Conservation (phyloP, 495 filamentous ascomycete genomes). For the Penicillium steckii region DNA sequence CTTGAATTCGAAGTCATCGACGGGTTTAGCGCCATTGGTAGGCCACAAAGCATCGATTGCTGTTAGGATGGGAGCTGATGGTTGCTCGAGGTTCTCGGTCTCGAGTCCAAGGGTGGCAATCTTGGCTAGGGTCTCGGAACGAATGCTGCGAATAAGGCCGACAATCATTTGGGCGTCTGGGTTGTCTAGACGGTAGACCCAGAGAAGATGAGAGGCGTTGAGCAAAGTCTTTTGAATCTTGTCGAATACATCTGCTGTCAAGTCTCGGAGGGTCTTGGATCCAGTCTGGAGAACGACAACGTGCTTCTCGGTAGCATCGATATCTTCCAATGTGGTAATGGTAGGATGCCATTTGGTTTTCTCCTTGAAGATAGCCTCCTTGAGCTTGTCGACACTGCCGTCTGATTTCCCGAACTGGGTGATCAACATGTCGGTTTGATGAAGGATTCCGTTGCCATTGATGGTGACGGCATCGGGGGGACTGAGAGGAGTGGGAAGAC, state of each 20-base stretch:
- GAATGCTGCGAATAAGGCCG: slow-evolving; percentile 51
- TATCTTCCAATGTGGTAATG: slow-evolving; percentile 6
- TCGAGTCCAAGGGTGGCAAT: slow-evolving; percentile 54
- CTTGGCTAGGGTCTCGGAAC: slow-evolving; percentile 50
- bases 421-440: slow-evolving; percentile 13
- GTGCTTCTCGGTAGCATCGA: slow-evolving; percentile 11
- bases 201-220: slow-evolving; percentile 41
- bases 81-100: slow-evolving; percentile 27
- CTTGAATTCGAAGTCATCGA: slow-evolving; percentile 26
- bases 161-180: slow-evolving; percentile 54
- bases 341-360: slow-evolving; percentile 14
- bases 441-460: slow-evolving; percentile 11
- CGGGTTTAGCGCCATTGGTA: slow-evolving; percentile 5
- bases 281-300: slow-evolving; percentile 24
- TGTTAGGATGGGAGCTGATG: slow-evolving; percentile 39
- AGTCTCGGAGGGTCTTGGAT: slow-evolving; percentile 17
- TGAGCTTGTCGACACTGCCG: slow-evolving; percentile 14
- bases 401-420: slow-evolving; percentile 16
- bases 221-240: slow-evolving; percentile 24
- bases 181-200: slow-evolving; percentile 46
- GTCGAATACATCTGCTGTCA: slow-evolving; percentile 18
- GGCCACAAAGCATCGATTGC: slow-evolving; percentile 23
- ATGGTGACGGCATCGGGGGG: background rate
- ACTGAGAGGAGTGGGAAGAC: background rate
- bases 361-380: background rate